Percentiles rank a stretch among this genome's conserved stretches.
Evolutionary conservation across 2,329 filamentous ascomycete genomes (phyloP).

Genomic region (Emergomyces orientalis): DNA sequence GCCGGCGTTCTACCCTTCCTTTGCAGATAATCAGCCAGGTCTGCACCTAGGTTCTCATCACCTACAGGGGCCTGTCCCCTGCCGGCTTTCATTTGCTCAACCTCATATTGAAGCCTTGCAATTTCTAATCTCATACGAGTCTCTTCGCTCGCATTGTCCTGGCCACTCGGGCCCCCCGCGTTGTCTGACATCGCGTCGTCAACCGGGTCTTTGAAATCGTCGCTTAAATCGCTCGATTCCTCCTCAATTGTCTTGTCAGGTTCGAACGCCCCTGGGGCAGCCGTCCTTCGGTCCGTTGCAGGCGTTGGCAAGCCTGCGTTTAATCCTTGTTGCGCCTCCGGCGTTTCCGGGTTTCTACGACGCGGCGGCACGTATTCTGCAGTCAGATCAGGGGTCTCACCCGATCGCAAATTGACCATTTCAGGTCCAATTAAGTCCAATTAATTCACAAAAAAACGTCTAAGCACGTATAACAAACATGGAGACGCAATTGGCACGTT

Average conservation of each 20-base stretch:
- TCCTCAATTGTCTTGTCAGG: too few relatives aligned
- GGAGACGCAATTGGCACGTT: neutral
- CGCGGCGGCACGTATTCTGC: neutral
- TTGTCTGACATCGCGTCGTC: neutral
- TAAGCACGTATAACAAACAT: neutral
- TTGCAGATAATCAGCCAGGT: neutral
- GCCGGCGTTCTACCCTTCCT: neutral
- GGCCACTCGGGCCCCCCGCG: neutral
- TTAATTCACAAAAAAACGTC: neutral
- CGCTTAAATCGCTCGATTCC: neutral
- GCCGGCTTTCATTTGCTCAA: neutral
- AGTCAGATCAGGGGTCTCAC: neutral
- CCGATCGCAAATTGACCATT: neutral
- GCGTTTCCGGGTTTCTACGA: neutral
- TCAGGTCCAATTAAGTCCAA: neutral
- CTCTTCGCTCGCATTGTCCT: neutral
- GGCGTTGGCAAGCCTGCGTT: too few relatives aligned
- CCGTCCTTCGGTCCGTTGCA: too few relatives aligned
- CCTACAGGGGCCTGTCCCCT: neutral
- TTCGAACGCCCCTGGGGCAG: too few relatives aligned
- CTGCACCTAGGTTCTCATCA: neutral
- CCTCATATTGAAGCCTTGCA: neutral
- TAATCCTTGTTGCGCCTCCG: neutral
- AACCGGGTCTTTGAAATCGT: neutral
- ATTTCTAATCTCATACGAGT: neutral